Evolutionary conservation across 2,329 filamentous ascomycete species (phyloP).

Genomic region (Talaromyces islandicus): DNA sequence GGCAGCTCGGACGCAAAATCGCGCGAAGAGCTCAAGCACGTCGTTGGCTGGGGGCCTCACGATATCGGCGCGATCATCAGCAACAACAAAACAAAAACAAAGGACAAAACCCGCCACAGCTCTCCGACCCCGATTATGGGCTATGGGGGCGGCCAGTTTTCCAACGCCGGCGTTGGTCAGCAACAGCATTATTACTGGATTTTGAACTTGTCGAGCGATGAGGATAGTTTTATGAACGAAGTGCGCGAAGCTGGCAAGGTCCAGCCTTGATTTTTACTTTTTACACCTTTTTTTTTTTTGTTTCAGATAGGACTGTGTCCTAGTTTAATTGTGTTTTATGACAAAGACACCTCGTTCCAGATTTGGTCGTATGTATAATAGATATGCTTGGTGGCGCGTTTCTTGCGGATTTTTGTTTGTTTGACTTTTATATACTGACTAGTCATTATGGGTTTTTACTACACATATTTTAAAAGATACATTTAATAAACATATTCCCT

Average conservation of each 20-base stretch:
- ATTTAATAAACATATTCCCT: too few relatives aligned
- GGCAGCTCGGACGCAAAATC: conserved; percentile 30
- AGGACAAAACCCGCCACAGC: conserved; percentile 25
- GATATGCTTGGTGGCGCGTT: background rate
- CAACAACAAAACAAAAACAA: background rate
- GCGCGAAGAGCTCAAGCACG: conserved; percentile 24
- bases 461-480: too few relatives aligned
- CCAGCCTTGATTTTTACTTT: conserved; percentile 16
- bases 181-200: conserved; percentile 28
- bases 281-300: too few relatives aligned
- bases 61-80: conserved; percentile 22
- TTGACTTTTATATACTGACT: background rate
- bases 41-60: conserved; percentile 33
- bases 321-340: too few relatives aligned
- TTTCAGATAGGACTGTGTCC: background rate
- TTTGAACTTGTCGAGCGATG: conserved; percentile 30
- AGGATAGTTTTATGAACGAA: conserved; percentile 38
- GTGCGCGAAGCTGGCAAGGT: conserved; percentile 39
- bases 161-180: conserved; percentile 30
- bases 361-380: background rate
- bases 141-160: conserved; percentile 28
- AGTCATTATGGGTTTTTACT: too few relatives aligned
- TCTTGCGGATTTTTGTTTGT: background rate
- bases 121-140: conserved; percentile 27
- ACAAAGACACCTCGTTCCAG: too few relatives aligned